These are phyloP conservation scores for Sporobolomyces phaffii DNA, from an alignment of 768 basidiomycete species.

Conservation along the genomic window DNA sequence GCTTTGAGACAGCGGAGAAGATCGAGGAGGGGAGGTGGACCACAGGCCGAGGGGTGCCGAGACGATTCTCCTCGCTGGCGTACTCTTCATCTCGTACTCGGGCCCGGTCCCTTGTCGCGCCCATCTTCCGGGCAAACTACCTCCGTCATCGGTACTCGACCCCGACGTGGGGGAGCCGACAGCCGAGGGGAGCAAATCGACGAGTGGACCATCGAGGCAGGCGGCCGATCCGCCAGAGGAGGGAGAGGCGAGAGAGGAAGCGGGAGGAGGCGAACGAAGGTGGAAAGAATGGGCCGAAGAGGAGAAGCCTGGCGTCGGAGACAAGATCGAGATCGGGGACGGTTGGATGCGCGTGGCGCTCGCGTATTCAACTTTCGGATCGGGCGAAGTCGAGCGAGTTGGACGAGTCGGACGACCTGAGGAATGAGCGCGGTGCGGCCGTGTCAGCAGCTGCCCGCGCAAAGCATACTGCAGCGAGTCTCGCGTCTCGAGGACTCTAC, in stretches of 20 bases:
- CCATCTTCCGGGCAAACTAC: neutral
- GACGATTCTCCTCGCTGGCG: neutral
- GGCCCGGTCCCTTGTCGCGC: neutral
- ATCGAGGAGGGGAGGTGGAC: neutral
- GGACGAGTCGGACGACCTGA: no score
- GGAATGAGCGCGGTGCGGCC: no score
- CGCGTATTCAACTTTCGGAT: no score
- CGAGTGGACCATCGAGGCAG: conserved; percentile 2
- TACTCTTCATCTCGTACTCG: no score
- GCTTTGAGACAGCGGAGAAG: neutral
- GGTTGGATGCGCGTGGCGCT: neutral
- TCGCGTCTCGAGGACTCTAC: no score
- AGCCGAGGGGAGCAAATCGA: neutral
- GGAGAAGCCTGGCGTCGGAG: neutral
- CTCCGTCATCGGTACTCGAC: neutral
- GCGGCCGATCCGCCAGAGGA: neutral
- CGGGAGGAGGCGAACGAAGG: neutral
- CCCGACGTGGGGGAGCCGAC: neutral
- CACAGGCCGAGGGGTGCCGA: conserved; percentile 2
- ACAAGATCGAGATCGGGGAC: neutral
- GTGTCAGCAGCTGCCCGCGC: no score
- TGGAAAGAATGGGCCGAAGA: conserved; percentile 8
- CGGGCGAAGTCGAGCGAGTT: no score
- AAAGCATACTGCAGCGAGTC: no score
- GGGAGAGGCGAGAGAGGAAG: neutral